A percentile compares a stretch with the other conserved stretches of the same genome.
Evolutionary conservation across 495 filamentous ascomycete species (phyloP).

Genomic region (Tuber microsphaerosporum): DNA sequence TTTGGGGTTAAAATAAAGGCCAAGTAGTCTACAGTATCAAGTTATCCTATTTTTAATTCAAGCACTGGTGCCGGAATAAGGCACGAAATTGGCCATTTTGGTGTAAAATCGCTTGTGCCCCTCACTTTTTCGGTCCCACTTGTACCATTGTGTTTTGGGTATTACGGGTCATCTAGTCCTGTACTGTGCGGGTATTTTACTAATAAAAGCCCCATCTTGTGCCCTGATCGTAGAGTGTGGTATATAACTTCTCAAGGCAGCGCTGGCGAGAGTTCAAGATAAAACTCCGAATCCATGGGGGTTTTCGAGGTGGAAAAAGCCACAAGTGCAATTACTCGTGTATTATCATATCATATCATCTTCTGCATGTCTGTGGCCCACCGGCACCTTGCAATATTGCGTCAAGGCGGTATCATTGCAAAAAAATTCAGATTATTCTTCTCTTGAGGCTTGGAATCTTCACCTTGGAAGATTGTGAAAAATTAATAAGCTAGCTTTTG

Average conservation of each 20-base stretch:
- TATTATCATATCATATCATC: background rate
- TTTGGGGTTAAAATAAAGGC: no score
- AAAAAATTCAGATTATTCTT: background rate
- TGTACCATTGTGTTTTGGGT: no score
- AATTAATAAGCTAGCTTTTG: background rate
- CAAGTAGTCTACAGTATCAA: no score
- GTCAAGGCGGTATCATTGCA: background rate
- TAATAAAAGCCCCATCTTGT: background rate
- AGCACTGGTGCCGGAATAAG: no score
- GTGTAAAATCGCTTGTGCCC: no score
- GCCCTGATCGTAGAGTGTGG: background rate
- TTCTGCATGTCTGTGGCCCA: background rate
- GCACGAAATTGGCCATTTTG: no score
- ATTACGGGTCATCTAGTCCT: no score
- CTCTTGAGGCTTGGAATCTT: background rate
- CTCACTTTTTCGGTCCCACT: no score
- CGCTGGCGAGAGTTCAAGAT: background rate
- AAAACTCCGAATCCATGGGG: background rate
- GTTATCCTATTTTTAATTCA: no score
- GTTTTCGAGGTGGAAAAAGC: background rate
- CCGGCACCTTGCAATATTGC: background rate
- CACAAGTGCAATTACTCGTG: no score
- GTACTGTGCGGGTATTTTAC: no score
- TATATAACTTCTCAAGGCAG: background rate
- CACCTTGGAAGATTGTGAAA: background rate